Percentiles rank a stretch among this genome's conserved stretches.
Conservation (phyloP, 2,329 filamentous ascomycete genomes). For the Talaromyces albobiverticillius region DNA sequence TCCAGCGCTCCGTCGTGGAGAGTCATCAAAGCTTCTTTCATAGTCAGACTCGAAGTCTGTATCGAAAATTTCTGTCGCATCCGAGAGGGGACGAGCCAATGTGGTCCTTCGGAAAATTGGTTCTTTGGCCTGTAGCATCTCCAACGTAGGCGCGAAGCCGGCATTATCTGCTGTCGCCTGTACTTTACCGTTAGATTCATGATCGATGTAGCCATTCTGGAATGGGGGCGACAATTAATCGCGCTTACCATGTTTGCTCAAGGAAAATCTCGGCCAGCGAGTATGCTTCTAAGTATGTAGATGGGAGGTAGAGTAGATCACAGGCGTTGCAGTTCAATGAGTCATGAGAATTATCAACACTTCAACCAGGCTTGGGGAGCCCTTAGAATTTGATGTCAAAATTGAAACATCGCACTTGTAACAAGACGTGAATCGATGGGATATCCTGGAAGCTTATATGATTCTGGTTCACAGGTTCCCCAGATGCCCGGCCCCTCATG, state of each 20-base stretch:
- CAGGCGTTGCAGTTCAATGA: neutral
- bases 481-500: neutral
- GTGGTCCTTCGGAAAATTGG: conserved; percentile 5
- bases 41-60: conserved; percentile 34
- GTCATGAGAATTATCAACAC: neutral
- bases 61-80: conserved; percentile 34
- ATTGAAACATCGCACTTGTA: neutral
- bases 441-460: neutral
- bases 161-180: neutral
- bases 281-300: neutral
- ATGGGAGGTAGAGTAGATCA: neutral
- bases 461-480: neutral
- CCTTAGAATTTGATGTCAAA: neutral
- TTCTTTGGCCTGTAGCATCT: neutral
- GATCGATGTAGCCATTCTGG: neutral
- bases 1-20: conserved; percentile 19
- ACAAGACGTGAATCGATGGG: neutral
- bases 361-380: neutral
- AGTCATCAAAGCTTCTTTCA: conserved; percentile 20
- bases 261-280: conserved; percentile 1
- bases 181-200: neutral
- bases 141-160: neutral
- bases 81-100: conserved; percentile 22
- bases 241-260: conserved; percentile 7
- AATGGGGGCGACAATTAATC: neutral